phyloP scores from a whole-genome alignment of 2,329 filamentous ascomycete species.

The Talaromyces funiculosus region DNA sequence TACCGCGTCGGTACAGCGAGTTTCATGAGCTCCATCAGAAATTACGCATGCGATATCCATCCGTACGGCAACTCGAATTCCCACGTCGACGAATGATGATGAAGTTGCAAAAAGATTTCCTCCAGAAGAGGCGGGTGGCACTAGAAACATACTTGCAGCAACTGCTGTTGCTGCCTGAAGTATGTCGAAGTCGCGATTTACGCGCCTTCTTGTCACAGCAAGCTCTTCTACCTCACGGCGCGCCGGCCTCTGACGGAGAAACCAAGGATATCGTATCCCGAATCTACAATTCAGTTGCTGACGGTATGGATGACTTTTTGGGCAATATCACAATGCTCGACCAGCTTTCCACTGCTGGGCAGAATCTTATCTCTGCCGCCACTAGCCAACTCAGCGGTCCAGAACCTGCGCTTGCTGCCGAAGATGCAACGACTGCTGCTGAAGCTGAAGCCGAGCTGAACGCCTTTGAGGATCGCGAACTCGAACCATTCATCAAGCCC shows the following conservation, averaged over 20 bases:
- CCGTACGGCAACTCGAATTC: slow-evolving; percentile 85
- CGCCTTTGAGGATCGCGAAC: slow-evolving; percentile 82
- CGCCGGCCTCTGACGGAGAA: slow-evolving; percentile 60
- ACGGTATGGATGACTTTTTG: slow-evolving; percentile 96
- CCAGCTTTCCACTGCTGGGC: slow-evolving; percentile 84
- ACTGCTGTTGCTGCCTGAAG: slow-evolving; percentile 79
- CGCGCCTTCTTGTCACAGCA: slow-evolving; percentile 86
- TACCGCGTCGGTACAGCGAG: slow-evolving; percentile 91
- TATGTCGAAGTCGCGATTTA: slow-evolving; percentile 87
- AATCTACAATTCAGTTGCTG: slow-evolving; percentile 92
- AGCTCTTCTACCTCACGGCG: slow-evolving; percentile 64
- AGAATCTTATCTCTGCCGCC: slow-evolving; percentile 62
- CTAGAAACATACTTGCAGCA: slow-evolving; percentile 81
- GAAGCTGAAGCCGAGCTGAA: slow-evolving; percentile 93
- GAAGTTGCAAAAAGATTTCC: slow-evolving; percentile 92
- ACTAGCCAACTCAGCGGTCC: slow-evolving; percentile 47
- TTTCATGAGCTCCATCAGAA: slow-evolving; percentile 94
- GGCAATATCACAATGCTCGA: slow-evolving; percentile 94
- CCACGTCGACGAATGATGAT: slow-evolving; percentile 87
- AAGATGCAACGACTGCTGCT: slow-evolving; percentile 49
- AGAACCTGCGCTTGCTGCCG: slow-evolving; percentile 40
- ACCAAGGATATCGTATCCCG: slow-evolving; percentile 79
- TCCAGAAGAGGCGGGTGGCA: slow-evolving; percentile 78
- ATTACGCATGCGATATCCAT: slow-evolving; percentile 75
- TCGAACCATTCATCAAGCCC: slow-evolving; percentile 94